These are phyloP conservation scores for Pyrus betulifolia DNA, from an alignment of 306 rosid genomes.

Conservation along the genomic window DNA sequence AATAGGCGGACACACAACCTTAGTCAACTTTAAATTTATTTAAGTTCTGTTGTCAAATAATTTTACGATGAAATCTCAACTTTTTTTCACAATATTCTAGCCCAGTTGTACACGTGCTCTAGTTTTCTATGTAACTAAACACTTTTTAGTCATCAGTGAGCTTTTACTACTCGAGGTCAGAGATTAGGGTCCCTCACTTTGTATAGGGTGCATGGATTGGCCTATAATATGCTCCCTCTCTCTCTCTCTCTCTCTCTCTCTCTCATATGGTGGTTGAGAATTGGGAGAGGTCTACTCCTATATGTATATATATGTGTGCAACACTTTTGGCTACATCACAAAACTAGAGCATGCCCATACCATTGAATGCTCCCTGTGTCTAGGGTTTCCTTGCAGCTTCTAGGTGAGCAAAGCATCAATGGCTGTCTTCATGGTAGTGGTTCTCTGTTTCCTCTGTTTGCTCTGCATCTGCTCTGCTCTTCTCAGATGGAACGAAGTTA, in stretches of 20 bases:
- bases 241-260: constrained; percentile 2
- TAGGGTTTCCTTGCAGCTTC: constrained; percentile 23
- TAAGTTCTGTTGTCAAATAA: too few relatives aligned
- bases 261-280: constrained; percentile 30
- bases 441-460: constrained; percentile 31
- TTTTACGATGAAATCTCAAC: too few relatives aligned
- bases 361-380: constrained; percentile 20
- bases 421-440: constrained; percentile 44
- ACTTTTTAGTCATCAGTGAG: constrained; percentile 7
- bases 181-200: constrained; percentile 50
- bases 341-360: constrained; percentile 25
- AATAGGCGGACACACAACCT: too few relatives aligned
- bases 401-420: constrained; percentile 40
- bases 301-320: constrained; percentile 40
- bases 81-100: too few relatives aligned
- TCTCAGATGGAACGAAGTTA: constrained; percentile 76
- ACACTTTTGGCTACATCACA: constrained; percentile 27
- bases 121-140: not conserved
- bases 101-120: too few relatives aligned
- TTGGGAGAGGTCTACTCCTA: constrained; percentile 16
- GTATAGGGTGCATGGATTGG: constrained; percentile 46
- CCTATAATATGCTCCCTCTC: constrained; percentile 10
- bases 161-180: constrained; percentile 19
- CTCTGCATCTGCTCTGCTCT: constrained; percentile 89
- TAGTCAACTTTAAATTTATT: too few relatives aligned